phyloP scores from a whole-genome alignment of 306 rosid genomes.

The Inga oerstediana region DNA sequence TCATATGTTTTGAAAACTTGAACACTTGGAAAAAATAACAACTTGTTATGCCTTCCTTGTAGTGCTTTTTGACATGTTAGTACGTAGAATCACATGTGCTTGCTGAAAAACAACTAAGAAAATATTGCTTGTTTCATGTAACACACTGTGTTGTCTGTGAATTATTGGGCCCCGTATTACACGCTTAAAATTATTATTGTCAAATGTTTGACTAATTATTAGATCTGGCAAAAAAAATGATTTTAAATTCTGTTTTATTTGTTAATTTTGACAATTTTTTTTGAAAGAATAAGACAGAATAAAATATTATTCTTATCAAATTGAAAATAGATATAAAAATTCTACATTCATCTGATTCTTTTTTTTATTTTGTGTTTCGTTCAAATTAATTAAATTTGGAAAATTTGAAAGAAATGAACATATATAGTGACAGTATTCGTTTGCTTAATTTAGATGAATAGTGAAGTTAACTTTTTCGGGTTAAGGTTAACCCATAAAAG shows the following conservation, averaged over 20 bases:
- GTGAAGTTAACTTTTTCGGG: constrained; percentile 11
- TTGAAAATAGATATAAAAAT: background rate
- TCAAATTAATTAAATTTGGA: background rate
- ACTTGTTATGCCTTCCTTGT: constrained; percentile 20
- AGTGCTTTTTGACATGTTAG: constrained; percentile 47
- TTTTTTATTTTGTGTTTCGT: too few species aligned
- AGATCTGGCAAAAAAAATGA: background rate
- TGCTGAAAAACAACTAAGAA: constrained; percentile 43
- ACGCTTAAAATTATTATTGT: background rate
- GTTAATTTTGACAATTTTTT: background rate
- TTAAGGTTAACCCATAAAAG: constrained; percentile 19
- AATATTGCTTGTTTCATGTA: constrained; percentile 26
- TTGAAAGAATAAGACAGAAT: background rate
- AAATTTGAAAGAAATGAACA: background rate
- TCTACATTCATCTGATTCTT: background rate
- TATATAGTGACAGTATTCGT: background rate
- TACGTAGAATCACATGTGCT: constrained; percentile 26
- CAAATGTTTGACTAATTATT: background rate
- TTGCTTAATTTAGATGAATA: background rate
- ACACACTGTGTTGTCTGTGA: constrained; percentile 27
- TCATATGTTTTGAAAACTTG: constrained; percentile 48
- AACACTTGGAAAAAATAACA: constrained; percentile 40
- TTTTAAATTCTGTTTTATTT: background rate
- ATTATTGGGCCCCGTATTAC: constrained; percentile 16
- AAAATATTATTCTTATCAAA: background rate